Conservation (phyloP, 768 basidiomycete species). For the Aureoboletus auriporus region DNA sequence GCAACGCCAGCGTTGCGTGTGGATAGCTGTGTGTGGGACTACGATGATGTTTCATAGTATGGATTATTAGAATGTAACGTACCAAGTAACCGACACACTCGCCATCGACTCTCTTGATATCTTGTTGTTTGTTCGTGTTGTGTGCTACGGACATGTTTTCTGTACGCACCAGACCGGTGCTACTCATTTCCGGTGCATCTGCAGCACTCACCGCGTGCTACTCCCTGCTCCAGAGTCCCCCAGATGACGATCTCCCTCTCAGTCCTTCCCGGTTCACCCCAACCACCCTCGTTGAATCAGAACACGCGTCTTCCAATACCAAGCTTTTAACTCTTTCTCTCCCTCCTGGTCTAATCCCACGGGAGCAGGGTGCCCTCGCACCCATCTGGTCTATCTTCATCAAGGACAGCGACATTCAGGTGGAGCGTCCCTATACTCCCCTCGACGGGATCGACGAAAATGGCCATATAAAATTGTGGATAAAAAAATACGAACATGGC, state of each 20-base stretch:
- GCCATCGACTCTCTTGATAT: not conserved
- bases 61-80: not conserved
- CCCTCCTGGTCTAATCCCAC: constrained; percentile 39
- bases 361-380: constrained; percentile 17
- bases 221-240: constrained; percentile 34
- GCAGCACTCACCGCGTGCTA: constrained; percentile 36
- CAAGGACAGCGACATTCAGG: constrained; percentile 87
- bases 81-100: too few species aligned
- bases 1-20: constrained; percentile 32
- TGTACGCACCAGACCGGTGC: constrained; percentile 9
- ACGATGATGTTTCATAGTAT: constrained; percentile 25
- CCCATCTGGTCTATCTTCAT: constrained; percentile 76
- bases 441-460: constrained; percentile 63
- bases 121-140: not conserved
- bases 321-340: constrained; percentile 63
- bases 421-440: constrained; percentile 83
- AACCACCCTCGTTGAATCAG: constrained; percentile 51
- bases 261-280: constrained; percentile 52
- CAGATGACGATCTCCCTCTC: constrained; percentile 45
- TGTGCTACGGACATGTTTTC: constrained; percentile 18
- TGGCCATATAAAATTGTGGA: constrained; percentile 73
- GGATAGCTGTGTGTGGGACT: constrained; percentile 21
- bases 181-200: constrained; percentile 37
- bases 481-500: constrained; percentile 73
- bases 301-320: constrained; percentile 51